Base-by-base conservation (phyloP, 768 basidiomycete species). In the Xerocomellus intermedius region DNA sequence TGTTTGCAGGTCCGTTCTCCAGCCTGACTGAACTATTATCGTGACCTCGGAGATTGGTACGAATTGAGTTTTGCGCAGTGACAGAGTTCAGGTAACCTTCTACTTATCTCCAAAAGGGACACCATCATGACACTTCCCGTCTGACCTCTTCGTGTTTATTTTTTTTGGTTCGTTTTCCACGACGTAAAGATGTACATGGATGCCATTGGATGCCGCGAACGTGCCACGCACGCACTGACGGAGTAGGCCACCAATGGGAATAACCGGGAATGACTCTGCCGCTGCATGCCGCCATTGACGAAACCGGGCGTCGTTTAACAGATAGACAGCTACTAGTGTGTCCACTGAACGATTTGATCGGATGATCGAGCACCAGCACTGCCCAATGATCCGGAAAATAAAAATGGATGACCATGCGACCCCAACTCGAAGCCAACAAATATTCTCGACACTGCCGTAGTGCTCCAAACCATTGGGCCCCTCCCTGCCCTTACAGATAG, bases 51-150 rank as follows among this genome's bases (percentile, higher is more conserved):
- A 66, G 63, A 66, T 65, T 48, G 62, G 43, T 50, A 21, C 42
- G 41, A 51, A 67, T 65, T 62, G 55, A 22, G 66, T 61, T 61
- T 65, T 68, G 46, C 55, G 36, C 65, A 59, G 56, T 24, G 24
- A 24, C 58, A 50, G 50, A 43, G 50, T 51, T 61, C 43, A 54
- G 38, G 55, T 50, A 30, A 21, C 52, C 42, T 51, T 62, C 42
- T 68, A 7, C 28, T 28, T 28, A 68, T 54, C 65, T 65, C 65
- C 65, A 54, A 68, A 54, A 53, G 45, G 65, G 52, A 46, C 33
- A 9, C 19, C 36, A 50, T 51, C 50, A 38, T 62, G 55, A 65
- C 50, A 59, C 30, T 54, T 47, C 43, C 48, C 28, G 44, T 50
- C 38, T 37, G 57, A 42, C 48, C 47, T 54, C 19, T 30, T 9